A percentile compares a stretch with the other conserved stretches of the same genome.
These are phyloP conservation scores for Massarina eburnea DNA, from an alignment of 2,329 filamentous ascomycete species.

Conservation along the genomic window DNA sequence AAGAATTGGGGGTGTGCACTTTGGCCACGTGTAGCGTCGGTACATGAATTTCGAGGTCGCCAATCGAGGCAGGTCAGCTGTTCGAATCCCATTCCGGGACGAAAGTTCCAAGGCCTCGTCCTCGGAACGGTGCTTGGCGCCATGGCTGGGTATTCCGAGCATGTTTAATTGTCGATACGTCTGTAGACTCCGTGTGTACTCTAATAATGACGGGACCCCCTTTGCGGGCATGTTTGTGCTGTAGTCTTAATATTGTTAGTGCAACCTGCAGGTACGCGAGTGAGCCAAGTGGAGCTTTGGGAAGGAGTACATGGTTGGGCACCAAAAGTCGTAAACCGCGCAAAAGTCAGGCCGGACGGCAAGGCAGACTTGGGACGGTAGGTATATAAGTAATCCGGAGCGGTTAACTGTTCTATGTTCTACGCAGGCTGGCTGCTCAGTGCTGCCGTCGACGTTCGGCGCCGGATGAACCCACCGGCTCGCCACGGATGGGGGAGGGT, in stretches of 20 bases:
- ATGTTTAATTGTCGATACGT: background rate
- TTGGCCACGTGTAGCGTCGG: background rate
- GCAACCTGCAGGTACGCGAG: conserved; percentile 6
- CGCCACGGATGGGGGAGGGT: too few relatives aligned
- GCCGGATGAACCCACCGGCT: too few relatives aligned
- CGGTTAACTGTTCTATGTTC: too few relatives aligned
- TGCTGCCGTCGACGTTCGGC: too few relatives aligned
- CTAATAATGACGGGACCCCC: background rate
- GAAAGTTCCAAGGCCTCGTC: conserved; percentile 22
- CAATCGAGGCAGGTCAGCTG: conserved; percentile 6
- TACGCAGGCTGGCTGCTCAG: too few relatives aligned
- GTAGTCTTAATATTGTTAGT: conserved; percentile 6
- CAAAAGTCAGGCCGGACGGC: background rate
- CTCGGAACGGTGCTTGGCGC: conserved; percentile 37
- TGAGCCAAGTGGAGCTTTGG: background rate
- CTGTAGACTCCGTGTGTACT: background rate
- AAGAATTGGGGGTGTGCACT: background rate
- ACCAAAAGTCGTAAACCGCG: conserved; percentile 10
- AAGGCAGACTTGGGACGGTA: conserved; percentile 4
- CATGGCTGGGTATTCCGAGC: conserved; percentile 26
- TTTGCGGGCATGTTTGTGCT: background rate
- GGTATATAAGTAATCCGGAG: too few relatives aligned
- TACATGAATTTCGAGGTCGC: conserved; percentile 1
- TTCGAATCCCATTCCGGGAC: conserved; percentile 6
- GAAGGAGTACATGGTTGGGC: conserved; percentile 8